These are phyloP conservation scores for Hemileccinum rubropunctum DNA, from an alignment of 768 basidiomycete species.

Conservation along the genomic window DNA sequence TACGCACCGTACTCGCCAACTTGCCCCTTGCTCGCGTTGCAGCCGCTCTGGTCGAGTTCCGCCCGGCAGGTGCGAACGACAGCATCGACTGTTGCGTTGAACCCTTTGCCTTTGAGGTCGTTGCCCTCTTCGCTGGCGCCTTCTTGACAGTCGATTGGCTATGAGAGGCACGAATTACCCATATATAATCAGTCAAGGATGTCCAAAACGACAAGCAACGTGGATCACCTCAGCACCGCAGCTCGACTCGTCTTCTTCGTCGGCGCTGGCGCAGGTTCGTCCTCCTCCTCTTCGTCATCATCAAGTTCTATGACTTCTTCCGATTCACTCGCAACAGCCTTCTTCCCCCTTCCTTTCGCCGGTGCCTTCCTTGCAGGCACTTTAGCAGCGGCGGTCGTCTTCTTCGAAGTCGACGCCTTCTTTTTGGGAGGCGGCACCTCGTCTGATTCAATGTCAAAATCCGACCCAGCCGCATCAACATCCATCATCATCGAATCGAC, in stretches of 20 bases:
- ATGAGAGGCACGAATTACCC: not conserved
- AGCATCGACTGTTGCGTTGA: slow-evolving; percentile 45
- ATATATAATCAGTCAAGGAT: slow-evolving; percentile 18
- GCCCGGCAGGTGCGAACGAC: slow-evolving; percentile 59
- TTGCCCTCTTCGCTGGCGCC: slow-evolving; percentile 49
- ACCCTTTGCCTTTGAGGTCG: slow-evolving; percentile 32
- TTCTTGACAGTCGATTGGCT: slow-evolving; percentile 48
- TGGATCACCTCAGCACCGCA: slow-evolving; percentile 57
- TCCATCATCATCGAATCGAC: slow-evolving; percentile 80
- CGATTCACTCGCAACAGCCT: slow-evolving; percentile 47
- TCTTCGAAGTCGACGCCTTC: slow-evolving; percentile 39
- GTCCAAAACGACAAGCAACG: slow-evolving; percentile 21
- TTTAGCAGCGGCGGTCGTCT: slow-evolving; percentile 22
- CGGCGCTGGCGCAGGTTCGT: slow-evolving; percentile 37
- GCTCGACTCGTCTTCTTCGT: slow-evolving; percentile 61
- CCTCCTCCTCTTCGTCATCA: slow-evolving; percentile 52
- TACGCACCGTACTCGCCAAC: slow-evolving; percentile 47
- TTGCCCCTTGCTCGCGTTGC: slow-evolving; percentile 65
- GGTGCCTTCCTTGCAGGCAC: slow-evolving; percentile 44
- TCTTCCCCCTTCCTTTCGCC: slow-evolving; percentile 55
- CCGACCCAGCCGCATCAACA: slow-evolving; percentile 55
- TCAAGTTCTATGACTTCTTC: slow-evolving; percentile 55
- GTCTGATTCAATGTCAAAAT: slow-evolving; percentile 42
- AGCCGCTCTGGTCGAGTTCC: slow-evolving; percentile 59
- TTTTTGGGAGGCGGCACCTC: slow-evolving; percentile 43